Conservation (phyloP, 371 early-diverging fungal genomes). For the Conidiobolus incongruus region DNA sequence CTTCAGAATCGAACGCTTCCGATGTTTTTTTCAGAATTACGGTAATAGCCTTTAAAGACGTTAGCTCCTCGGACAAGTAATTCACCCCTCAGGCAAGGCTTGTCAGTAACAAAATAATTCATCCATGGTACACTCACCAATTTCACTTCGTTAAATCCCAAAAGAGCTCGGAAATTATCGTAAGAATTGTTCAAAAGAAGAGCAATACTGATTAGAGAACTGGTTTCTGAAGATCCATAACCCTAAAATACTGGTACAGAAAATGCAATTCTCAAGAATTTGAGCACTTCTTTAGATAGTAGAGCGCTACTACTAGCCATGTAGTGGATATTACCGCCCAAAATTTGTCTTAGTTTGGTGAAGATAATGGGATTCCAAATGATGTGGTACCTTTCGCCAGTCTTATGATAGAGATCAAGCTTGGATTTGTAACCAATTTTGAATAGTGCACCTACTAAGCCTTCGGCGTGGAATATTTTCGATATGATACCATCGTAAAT, state of each 20-base stretch:
- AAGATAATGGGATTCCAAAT: conserved; percentile 87
- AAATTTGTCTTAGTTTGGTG: conserved; percentile 49
- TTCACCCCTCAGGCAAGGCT: conserved; percentile 74
- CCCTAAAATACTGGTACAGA: conserved; percentile 31
- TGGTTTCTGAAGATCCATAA: conserved; percentile 81
- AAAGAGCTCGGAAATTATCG: conserved; percentile 42
- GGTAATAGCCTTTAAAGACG: conserved; percentile 53
- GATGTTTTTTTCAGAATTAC: conserved; percentile 57
- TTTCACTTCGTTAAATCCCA: conserved; percentile 43
- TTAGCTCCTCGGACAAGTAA: conserved; percentile 67
- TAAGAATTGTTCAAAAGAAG: conserved; percentile 17
- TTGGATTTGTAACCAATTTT: conserved; percentile 32
- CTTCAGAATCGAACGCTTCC: conserved; percentile 56
- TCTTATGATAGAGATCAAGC: conserved; percentile 25
- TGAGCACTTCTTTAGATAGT: conserved; percentile 57
- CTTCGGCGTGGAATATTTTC: conserved; percentile 33
- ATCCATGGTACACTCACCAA: conserved; percentile 80
- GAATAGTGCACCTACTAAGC: conserved; percentile 32
- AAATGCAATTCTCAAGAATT: conserved; percentile 74
- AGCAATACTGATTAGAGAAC: conserved; percentile 28
- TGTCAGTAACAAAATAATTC: conserved; percentile 53
- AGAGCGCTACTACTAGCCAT: conserved; percentile 85
- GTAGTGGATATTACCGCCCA: conserved; percentile 74
- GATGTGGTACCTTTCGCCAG: conserved; percentile 32
- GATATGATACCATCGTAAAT: conserved; percentile 59